Conservation (phyloP, 1,284 basidiomycete species). For the Mycosarcoma mackinlayi region DNA sequence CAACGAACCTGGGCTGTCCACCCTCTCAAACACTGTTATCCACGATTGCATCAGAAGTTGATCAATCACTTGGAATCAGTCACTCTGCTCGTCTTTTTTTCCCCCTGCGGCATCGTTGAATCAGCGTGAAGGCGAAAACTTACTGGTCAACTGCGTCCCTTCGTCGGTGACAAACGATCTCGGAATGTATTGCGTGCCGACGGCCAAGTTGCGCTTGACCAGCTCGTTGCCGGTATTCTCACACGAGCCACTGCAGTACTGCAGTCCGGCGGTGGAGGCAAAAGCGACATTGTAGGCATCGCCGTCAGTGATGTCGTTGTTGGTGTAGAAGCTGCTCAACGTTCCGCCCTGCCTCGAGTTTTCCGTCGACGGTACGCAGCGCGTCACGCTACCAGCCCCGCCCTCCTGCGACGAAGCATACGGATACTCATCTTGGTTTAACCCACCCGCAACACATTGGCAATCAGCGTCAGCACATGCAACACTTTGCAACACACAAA, state of each 20-base stretch:
- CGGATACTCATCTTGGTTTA: slow-evolving; percentile 47
- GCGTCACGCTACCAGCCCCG: slow-evolving; percentile 47
- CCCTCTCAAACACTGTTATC: slow-evolving; percentile 44
- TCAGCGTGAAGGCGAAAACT: slow-evolving; percentile 12
- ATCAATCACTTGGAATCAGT: not conserved
- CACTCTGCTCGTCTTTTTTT: not conserved
- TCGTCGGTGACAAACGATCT: slow-evolving; percentile 42
- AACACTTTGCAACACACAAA: no score
- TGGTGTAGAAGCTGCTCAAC: slow-evolving; percentile 46
- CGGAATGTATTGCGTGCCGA: slow-evolving; percentile 17
- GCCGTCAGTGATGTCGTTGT: slow-evolving; percentile 32
- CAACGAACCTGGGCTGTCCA: slow-evolving; percentile 36
- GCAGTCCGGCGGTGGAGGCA: slow-evolving; percentile 23
- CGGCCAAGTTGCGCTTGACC: slow-evolving; percentile 11
- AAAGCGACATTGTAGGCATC: slow-evolving; percentile 54
- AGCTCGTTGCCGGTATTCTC: slow-evolving; percentile 51
- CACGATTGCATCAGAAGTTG: not conserved
- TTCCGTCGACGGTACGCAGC: slow-evolving; percentile 50
- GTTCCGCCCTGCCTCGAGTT: slow-evolving; percentile 52
- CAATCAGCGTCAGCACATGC: no score
- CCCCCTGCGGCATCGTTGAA: no score
- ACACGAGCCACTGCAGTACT: slow-evolving; percentile 50
- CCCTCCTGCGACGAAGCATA: slow-evolving; percentile 53
- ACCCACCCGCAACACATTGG: slow-evolving; percentile 11
- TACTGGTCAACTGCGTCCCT: slow-evolving; percentile 46